These are phyloP conservation scores for Podospora appendiculata DNA, from an alignment of 495 filamentous ascomycete species.

Conservation along the genomic window DNA sequence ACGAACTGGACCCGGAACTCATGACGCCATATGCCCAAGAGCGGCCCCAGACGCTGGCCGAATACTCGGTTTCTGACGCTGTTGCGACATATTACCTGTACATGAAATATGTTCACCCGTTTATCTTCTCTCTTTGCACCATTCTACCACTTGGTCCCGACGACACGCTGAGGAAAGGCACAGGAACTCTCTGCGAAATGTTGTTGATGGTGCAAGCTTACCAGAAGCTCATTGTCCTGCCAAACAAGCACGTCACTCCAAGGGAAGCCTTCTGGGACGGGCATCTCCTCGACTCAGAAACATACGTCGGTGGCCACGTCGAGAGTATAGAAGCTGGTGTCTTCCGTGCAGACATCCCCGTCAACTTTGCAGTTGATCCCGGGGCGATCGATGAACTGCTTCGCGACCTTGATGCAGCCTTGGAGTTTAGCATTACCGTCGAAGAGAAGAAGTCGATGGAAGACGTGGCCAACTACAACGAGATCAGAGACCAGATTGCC, in stretches of 20 bases:
- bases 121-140: slow-evolving; percentile 97
- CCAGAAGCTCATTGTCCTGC: slow-evolving; percentile 80
- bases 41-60: slow-evolving; percentile 84
- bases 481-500: slow-evolving; percentile 78
- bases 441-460: slow-evolving; percentile 93
- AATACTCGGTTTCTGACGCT: slow-evolving; percentile 98
- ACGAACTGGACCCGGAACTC: slow-evolving; percentile 94
- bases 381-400: slow-evolving; percentile 84
- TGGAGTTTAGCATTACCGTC: slow-evolving; percentile 85
- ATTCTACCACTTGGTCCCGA: slow-evolving; percentile 92
- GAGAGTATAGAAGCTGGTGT: slow-evolving; percentile 99
- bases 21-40: slow-evolving; percentile 95
- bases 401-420: slow-evolving; percentile 77
- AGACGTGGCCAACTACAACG: slow-evolving; percentile 87
- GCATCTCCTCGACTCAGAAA: slow-evolving; percentile 91
- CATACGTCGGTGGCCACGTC: slow-evolving; percentile 96
- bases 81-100: slow-evolving; percentile 99
- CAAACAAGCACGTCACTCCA: slow-evolving; percentile 90
- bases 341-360: slow-evolving; percentile 91
- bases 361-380: slow-evolving; percentile 82
- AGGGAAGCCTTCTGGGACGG: slow-evolving; percentile 95
- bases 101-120: slow-evolving; percentile 99
- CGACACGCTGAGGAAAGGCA: slow-evolving; percentile 89
- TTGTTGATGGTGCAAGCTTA: slow-evolving; percentile 98
- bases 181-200: slow-evolving; percentile 97